Evolutionary conservation across 2,329 filamentous ascomycete genomes (phyloP).

Genomic region (Aspergillus caelatus): DNA sequence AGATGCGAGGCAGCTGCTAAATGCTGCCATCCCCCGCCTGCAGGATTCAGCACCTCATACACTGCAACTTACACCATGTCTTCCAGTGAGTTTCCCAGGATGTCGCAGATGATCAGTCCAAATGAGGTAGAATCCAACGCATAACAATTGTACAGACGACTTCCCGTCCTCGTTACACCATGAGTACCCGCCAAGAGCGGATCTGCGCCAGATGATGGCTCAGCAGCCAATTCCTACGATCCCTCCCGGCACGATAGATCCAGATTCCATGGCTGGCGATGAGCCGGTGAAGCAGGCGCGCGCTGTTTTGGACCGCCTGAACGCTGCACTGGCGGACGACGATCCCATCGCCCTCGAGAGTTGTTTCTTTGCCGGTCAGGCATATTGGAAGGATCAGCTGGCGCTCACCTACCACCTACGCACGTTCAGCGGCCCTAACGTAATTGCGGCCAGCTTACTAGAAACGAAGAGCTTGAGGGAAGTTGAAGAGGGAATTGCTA

Average conservation of each 20-base stretch:
- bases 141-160: neutral
- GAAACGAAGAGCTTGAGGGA: constrained; percentile 13
- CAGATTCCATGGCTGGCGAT: constrained; percentile 14
- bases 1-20: neutral
- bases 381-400: constrained; percentile 43
- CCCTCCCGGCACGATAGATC: constrained; percentile 14
- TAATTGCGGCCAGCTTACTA: constrained; percentile 27
- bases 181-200: constrained; percentile 19
- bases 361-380: constrained; percentile 36
- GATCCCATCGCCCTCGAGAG: constrained; percentile 25
- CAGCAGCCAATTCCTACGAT: constrained; percentile 29
- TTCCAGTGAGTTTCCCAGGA: neutral
- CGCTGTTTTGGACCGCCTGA: constrained; percentile 14
- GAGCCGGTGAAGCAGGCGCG: constrained; percentile 13
- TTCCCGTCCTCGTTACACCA: neutral
- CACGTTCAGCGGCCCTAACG: constrained; percentile 28
- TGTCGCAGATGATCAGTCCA: neutral
- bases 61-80: neutral
- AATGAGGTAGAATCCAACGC: neutral
- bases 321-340: constrained; percentile 15
- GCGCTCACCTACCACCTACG: constrained; percentile 44
- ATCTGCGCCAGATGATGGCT: constrained; percentile 28
- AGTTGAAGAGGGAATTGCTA: constrained; percentile 4
- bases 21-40: neutral
- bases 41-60: neutral